Evolutionary conservation across 2,329 filamentous ascomycete species (phyloP), one percentile per base, ranked within the genome.

Genomic region (Ophiognomonia clavigignenti-juglandacearum): DNA sequence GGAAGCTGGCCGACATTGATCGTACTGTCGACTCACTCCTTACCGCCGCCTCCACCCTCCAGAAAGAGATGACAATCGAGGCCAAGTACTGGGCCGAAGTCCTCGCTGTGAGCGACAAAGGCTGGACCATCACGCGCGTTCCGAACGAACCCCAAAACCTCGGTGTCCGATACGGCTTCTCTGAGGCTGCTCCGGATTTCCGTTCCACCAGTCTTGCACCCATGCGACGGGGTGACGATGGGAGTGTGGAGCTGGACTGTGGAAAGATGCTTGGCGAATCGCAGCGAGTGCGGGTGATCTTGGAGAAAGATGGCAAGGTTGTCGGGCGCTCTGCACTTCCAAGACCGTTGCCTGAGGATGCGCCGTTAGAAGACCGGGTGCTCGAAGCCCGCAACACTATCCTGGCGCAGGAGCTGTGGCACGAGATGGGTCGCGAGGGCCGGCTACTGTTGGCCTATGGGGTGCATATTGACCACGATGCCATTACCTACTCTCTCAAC

Each of bases 81-180:
- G 84, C 83, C 2, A 84, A 78, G 57, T 98, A 95, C 64, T 98
- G 93, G 93, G 78, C 86, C 46, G 85, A 95, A 57, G 78, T 97
- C 3, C 70, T 95, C 39, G 80, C 82, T 9, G 82, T 97, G 37
- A 89, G 85, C 54, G 80, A 89, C 55, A 84, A 83, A 45, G 90
- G 91, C 4, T 98, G 93, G 92, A 84, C 86, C 18, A 72, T 97
- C 16, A 92, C 85, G 56, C 79, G 86, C 40, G 71, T 93, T 34
- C 88, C 89, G 0, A 73, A 82, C 6, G 83, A 92, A 56, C 74
- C 75, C 41, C 81, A 88, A 56, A 83, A 82, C 0, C 73, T 97
- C 41, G 90, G 86, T 18, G 92, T 97, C 29, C 83, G 87, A 53
- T 96, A 92, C 65, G 93, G 92, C 7, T 95, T 95, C 60, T 77